These are phyloP conservation scores for Rehmannia glutinosa DNA, from an alignment of 257 asterid species.

Conservation along the genomic window DNA sequence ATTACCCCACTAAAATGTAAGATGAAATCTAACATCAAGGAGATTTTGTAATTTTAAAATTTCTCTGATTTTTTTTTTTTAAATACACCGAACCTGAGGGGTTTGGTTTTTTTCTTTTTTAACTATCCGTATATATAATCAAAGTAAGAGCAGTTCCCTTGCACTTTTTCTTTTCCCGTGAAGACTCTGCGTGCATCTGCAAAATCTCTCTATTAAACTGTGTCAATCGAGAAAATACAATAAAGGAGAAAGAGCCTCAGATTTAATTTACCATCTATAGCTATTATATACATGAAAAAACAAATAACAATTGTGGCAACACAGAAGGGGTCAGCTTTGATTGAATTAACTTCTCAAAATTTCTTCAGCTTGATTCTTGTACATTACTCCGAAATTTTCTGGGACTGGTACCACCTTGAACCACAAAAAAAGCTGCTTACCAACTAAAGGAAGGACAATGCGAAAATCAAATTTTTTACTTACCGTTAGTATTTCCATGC, in stretches of 20 bases:
- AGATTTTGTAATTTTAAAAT: too few species aligned
- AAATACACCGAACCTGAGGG: too few species aligned
- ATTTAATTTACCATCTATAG: background rate
- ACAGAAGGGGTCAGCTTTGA: background rate
- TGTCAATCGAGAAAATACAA: background rate
- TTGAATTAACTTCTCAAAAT: too few species aligned
- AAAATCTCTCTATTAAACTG: too few species aligned
- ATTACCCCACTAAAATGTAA: too few species aligned
- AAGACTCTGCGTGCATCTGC: too few species aligned
- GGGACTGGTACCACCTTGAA: conserved; percentile 4
- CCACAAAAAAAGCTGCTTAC: background rate
- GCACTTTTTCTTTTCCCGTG: background rate
- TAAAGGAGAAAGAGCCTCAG: background rate
- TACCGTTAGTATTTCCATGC: conserved; percentile 57
- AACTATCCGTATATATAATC: too few species aligned
- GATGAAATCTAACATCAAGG: too few species aligned
- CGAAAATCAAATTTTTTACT: conserved; percentile 18
- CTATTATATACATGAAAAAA: background rate
- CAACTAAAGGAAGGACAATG: background rate
- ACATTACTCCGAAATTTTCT: background rate
- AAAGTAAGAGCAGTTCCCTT: too few species aligned
- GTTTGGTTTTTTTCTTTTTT: too few species aligned
- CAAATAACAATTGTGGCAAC: background rate
- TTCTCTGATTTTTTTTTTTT: too few species aligned
- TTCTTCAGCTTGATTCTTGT: conserved; percentile 7